Conservation (phyloP, 148 eudicot species). For the Heliosperma pusillum region DNA sequence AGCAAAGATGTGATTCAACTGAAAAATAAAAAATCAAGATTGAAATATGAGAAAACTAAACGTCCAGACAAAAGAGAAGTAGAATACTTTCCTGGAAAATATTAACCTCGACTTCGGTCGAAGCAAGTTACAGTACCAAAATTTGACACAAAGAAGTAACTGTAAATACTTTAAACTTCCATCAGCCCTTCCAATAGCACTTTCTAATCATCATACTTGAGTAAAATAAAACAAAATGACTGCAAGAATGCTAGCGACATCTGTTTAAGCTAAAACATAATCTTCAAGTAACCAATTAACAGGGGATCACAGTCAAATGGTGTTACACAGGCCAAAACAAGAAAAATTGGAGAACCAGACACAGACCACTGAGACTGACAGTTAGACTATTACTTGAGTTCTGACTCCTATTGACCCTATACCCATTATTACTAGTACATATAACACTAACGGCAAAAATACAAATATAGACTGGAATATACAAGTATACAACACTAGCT, state of each 20-base stretch:
- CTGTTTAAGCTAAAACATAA: too few species aligned
- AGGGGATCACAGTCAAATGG: neutral
- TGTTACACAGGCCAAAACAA: neutral
- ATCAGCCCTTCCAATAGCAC: too few species aligned
- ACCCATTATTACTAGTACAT: neutral
- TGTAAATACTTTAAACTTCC: too few species aligned
- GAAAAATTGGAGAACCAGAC: neutral
- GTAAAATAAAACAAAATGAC: too few species aligned
- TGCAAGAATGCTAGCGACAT: too few species aligned
- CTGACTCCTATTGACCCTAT: neutral
- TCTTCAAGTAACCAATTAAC: neutral
- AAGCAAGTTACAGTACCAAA: too few species aligned
- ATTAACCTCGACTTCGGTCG: too few species aligned
- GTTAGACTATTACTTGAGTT: neutral
- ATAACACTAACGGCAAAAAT: neutral
- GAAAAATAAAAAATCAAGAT: neutral
- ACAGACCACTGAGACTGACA: neutral
- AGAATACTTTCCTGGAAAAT: too few species aligned
- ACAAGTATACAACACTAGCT: neutral
- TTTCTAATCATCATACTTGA: too few species aligned
- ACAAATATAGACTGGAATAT: neutral
- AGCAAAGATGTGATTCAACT: neutral
- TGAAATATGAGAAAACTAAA: neutral
- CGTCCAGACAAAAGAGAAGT: neutral
- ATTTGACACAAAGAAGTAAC: too few species aligned